Evolutionary conservation across 75 land plant species (phyloP).

Genomic region (Isoetes taiwanensis): DNA sequence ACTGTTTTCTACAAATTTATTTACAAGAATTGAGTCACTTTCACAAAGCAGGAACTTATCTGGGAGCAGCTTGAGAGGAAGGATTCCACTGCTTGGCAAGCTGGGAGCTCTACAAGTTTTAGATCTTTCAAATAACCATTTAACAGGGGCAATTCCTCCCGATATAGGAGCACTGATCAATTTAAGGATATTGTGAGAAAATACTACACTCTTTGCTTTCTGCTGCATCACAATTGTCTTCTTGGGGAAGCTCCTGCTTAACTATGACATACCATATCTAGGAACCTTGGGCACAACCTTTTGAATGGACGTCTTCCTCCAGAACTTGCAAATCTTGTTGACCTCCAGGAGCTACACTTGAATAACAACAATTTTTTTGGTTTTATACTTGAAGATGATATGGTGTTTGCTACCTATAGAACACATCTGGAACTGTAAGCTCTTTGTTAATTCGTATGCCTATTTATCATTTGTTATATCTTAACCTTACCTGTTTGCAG

Average conservation of each 20-base stretch:
- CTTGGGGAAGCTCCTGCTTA: neutral
- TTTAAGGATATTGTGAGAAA: slow-evolving; percentile 12
- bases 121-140: slow-evolving; percentile 15
- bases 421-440: no score
- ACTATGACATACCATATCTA: slow-evolving; percentile 3
- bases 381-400: neutral
- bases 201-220: no score
- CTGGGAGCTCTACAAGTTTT: neutral
- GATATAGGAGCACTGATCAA: slow-evolving; percentile 11
- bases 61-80: slow-evolving; percentile 9
- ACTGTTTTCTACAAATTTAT: no score
- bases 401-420: no score
- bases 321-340: slow-evolving; percentile 42
- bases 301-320: slow-evolving; percentile 45
- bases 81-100: slow-evolving; percentile 18
- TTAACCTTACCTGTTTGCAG: no score
- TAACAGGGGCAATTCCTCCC: slow-evolving; percentile 18
- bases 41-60: slow-evolving; percentile 10
- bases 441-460: no score
- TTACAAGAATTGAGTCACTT: no score
- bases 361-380: neutral
- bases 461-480: no score
- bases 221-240: no score
- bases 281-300: slow-evolving; percentile 28
- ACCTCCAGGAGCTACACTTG: slow-evolving; percentile 24